phyloP scores from a whole-genome alignment of 768 basidiomycete species.

The Macrocybe gigantea region DNA sequence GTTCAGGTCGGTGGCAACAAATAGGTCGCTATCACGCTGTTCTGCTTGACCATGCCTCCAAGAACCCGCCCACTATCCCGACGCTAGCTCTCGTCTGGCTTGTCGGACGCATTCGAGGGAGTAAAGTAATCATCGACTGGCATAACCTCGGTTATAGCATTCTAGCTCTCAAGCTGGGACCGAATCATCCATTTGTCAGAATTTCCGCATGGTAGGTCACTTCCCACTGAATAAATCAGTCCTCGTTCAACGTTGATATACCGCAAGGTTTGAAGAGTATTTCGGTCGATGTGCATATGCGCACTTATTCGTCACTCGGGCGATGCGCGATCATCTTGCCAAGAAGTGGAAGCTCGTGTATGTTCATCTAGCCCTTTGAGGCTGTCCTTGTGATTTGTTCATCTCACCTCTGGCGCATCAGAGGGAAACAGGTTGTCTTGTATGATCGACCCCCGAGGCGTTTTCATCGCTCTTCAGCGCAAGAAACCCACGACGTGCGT shows the following conservation, averaged over 20 bases:
- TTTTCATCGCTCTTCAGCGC: slow-evolving; percentile 66
- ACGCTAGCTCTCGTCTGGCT: slow-evolving; percentile 84
- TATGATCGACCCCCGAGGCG: slow-evolving; percentile 88
- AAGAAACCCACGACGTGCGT: slow-evolving; percentile 73
- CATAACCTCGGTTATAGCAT: slow-evolving; percentile 97
- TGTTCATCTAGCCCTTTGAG: slow-evolving; percentile 18
- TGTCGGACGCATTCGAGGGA: slow-evolving; percentile 58
- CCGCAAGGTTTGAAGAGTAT: slow-evolving; percentile 67
- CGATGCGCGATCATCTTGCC: slow-evolving; percentile 71
- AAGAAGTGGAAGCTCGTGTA: slow-evolving; percentile 75
- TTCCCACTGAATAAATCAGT: background rate
- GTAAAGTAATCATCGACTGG: slow-evolving; percentile 96
- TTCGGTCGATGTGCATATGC: slow-evolving; percentile 83
- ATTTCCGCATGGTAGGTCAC: slow-evolving; percentile 65
- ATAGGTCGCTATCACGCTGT: slow-evolving; percentile 3
- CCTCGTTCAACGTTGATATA: background rate
- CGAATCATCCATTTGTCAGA: slow-evolving; percentile 59
- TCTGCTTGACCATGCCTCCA: background rate
- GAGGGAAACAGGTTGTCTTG: slow-evolving; percentile 74
- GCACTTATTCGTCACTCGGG: slow-evolving; percentile 89
- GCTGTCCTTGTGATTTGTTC: background rate
- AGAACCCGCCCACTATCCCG: slow-evolving; percentile 98
- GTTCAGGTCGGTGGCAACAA: slow-evolving; percentile 64
- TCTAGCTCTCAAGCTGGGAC: slow-evolving; percentile 75
- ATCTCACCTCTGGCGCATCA: slow-evolving; percentile 20